Base-by-base conservation (phyloP, 441 rosid species). In the Manihot esculenta region DNA sequence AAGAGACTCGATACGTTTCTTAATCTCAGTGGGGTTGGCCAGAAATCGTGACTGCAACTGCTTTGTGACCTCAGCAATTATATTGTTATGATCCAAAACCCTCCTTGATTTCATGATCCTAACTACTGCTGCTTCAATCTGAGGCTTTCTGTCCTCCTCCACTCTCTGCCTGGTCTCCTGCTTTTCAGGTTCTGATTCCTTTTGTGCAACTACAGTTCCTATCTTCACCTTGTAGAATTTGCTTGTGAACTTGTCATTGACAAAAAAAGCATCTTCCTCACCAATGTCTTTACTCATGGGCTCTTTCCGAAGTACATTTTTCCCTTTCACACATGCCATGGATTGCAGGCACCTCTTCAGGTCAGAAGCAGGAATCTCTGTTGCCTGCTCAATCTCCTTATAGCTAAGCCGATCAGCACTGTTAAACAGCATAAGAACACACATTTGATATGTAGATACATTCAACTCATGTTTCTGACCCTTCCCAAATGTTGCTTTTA, bases 91-190 rank as follows among this genome's bases (percentile, higher is more conserved):
- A 85, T 92, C 97, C 63, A 90, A 80, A 51, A 90, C 90, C 79
- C 87, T 92, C 76, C 97, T 88, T 1, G 99, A 94, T 80, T 94
- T 92, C 99, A 94, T 94, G 83, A 94, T 90, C 83, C 98, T 88
- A 74, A 94, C 99, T 18, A 92, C 78, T 24, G 99, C 99, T 17
- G 99, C 99, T 86, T 94, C 98, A 27, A 94, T 94, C 85, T 92
- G 97, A 5, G 97, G 97, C 81, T 92, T 92, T 85, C 99, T 87
- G 71, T 92, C 99, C 81, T 92, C 98, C 80, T 94, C 98, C 72
- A 94, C 99, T 77, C 99, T 89, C 77, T 90, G 97, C 59, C 99
- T 80, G 26, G 99, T 94, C 85, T 94, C 99, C 82, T 87, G 97
- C 81, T 90, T 94, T 83, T 94, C 97, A 0, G 97, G 97, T 69